Evolutionary conservation across 306 rosid genomes (phyloP).

Genomic region (Fragaria nilgerrensis): DNA sequence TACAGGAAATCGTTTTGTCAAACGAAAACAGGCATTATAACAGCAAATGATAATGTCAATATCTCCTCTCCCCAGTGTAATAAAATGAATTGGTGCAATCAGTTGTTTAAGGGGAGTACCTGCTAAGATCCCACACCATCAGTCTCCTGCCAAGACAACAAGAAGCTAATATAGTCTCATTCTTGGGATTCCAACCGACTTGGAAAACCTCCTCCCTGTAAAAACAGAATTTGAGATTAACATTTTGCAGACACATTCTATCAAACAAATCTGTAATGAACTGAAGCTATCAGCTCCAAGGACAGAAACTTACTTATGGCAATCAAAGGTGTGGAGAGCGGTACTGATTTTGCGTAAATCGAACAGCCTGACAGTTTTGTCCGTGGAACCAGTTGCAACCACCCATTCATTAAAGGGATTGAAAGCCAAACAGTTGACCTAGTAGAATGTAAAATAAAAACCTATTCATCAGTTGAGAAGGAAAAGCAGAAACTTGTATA

Average conservation of each 20-base stretch:
- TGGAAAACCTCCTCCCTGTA: slow-evolving; percentile 98
- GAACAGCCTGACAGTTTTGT: slow-evolving; percentile 91
- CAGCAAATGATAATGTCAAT: not conserved
- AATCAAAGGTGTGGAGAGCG: slow-evolving; percentile 84
- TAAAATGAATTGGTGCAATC: slow-evolving; percentile 13
- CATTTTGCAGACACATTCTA: not conserved
- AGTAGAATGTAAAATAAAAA: slow-evolving; percentile 7
- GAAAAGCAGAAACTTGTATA: not conserved
- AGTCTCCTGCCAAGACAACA: slow-evolving; percentile 98
- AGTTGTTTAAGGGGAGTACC: slow-evolving; percentile 46
- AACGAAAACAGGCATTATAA: not conserved
- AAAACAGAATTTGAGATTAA: not conserved
- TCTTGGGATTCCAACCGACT: slow-evolving; percentile 98
- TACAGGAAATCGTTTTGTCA: not conserved
- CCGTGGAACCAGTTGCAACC: slow-evolving; percentile 98
- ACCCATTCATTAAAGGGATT: slow-evolving; percentile 98
- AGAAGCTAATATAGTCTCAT: slow-evolving; percentile 94
- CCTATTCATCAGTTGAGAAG: slow-evolving; percentile 1
- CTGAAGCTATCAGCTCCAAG: slow-evolving; percentile 12
- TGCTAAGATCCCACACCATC: slow-evolving; percentile 99
- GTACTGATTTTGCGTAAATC: slow-evolving; percentile 81
- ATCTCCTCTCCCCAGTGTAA: not conserved
- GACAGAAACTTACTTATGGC: slow-evolving; percentile 72
- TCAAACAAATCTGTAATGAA: not conserved
- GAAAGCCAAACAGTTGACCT: slow-evolving; percentile 98